phyloP scores from a whole-genome alignment of 2,329 filamentous ascomycete genomes.

The Dichotomopilus funicola region DNA sequence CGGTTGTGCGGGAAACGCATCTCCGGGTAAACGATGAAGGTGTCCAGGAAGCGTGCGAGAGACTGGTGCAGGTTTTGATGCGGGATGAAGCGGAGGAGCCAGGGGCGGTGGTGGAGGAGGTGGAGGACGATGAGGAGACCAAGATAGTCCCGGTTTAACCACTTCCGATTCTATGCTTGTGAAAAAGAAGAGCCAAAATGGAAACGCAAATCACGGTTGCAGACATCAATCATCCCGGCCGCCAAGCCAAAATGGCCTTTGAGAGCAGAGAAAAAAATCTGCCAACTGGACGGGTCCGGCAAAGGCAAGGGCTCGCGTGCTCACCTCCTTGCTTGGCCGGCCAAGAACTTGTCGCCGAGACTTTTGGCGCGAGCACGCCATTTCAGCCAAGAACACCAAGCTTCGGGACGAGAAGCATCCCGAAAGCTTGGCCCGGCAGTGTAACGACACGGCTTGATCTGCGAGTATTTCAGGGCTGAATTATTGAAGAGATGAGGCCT shows the following conservation, averaged over 20 bases:
- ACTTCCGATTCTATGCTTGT: neutral
- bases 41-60: constrained; percentile 78
- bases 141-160: constrained; percentile 48
- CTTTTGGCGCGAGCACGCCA: neutral
- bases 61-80: constrained; percentile 84
- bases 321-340: constrained; percentile 2
- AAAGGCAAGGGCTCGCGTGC: constrained; percentile 8
- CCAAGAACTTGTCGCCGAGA: neutral
- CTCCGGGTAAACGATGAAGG: constrained; percentile 67
- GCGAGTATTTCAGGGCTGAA: too few relatives aligned
- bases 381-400: constrained; percentile 7
- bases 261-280: too few relatives aligned
- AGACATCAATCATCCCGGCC: neutral
- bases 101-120: constrained; percentile 36
- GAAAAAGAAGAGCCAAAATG: too few relatives aligned
- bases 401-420: neutral
- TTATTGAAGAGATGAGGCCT: too few relatives aligned
- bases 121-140: constrained; percentile 40
- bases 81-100: constrained; percentile 55
- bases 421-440: constrained; percentile 7
- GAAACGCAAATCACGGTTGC: neutral
- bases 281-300: neutral
- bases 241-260: neutral
- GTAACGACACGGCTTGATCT: neutral
- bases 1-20: constrained; percentile 82